Conservation (phyloP, 441 rosid species). For the Syzygium malaccense region DNA sequence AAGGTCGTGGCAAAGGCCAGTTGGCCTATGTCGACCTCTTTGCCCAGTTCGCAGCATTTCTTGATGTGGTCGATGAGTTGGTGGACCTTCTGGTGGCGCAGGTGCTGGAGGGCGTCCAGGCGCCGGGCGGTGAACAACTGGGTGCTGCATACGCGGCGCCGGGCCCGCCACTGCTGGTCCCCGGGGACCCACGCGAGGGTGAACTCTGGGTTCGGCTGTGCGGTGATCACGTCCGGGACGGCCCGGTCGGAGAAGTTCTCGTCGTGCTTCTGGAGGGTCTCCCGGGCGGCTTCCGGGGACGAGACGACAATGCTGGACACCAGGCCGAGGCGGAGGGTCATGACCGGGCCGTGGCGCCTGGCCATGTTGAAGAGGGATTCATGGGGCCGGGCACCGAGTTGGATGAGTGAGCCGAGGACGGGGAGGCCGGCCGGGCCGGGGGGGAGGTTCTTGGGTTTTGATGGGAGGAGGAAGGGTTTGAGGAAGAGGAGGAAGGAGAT, state of each 20-base stretch:
- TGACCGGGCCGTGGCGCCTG: background rate
- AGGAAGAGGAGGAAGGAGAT: background rate
- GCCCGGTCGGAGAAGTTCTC: background rate
- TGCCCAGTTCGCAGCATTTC: background rate
- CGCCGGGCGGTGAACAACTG: constrained; percentile 4
- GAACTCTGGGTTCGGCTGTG: background rate
- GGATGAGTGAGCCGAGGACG: constrained; percentile 5
- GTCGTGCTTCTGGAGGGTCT: constrained; percentile 10
- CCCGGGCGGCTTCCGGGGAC: constrained; percentile 5
- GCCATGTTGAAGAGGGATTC: constrained; percentile 3
- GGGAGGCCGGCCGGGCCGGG: constrained; percentile 4
- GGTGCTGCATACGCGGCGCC: constrained; percentile 9
- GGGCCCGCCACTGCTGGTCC: constrained; percentile 6
- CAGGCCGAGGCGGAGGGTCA: constrained; percentile 4
- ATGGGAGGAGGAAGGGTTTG: background rate
- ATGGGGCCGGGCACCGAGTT: constrained; percentile 1
- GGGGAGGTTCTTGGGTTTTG: background rate
- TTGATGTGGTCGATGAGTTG: background rate
- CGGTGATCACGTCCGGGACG: constrained; percentile 7
- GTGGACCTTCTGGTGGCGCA: constrained; percentile 6
- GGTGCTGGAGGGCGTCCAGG: constrained; percentile 7
- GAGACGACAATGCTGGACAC: constrained; percentile 4
- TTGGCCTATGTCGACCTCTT: constrained; percentile 1
- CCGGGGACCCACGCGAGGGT: constrained; percentile 9
- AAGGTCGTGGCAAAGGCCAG: constrained; percentile 6